Evolutionary conservation across 495 filamentous ascomycete species (phyloP), one percentile per base, ranked within the genome.

Genomic region (Bryoglossum gracile): DNA sequence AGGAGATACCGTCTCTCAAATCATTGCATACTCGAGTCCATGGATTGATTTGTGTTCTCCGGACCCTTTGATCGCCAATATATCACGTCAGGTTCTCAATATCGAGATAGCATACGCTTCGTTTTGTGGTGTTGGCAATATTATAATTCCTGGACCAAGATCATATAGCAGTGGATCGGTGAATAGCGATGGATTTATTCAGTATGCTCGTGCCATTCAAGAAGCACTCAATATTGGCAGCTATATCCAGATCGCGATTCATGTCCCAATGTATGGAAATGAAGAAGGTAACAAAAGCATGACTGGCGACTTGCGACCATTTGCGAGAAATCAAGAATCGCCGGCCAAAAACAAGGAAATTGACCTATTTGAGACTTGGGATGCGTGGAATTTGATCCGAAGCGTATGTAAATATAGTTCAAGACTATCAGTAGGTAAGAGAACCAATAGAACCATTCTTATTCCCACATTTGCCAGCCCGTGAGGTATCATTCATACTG

Each of bases 31-130:
- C 19, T 77, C 76, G 9, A 94, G 87, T 59, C 79, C 84, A 13
- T 96, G 89, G 90, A 91, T 94, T 57, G 89, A 96, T 62, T 64
- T 96, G 2, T 86, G 81, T 54, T 95, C 89, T 24, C 68, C 84
- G 1, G 83, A 96, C 63, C 86, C 88, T 13, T 54, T 86, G 50
- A 81, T 95, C 48, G 78, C 86, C 1, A 81, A 86, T 60, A 69
- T 96, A 46, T 94, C 89, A 10, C 78, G 84, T 23, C 89, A 95
- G 61, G 87, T 95, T 2, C 67, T 99, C 39, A 87, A 88, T 62
- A 69, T 92, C 43, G 92, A 99, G 57, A 77, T 97, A 14, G 82
- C 86, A 17, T 99, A 96, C 65, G 94, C 92, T 28, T 87, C 86
- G 41, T 99, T 96, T 68, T 94, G 88, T 61, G 92, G 92, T 13